Evolutionary conservation across 768 basidiomycete species (phyloP).

Genomic region (Ramaria rubella): DNA sequence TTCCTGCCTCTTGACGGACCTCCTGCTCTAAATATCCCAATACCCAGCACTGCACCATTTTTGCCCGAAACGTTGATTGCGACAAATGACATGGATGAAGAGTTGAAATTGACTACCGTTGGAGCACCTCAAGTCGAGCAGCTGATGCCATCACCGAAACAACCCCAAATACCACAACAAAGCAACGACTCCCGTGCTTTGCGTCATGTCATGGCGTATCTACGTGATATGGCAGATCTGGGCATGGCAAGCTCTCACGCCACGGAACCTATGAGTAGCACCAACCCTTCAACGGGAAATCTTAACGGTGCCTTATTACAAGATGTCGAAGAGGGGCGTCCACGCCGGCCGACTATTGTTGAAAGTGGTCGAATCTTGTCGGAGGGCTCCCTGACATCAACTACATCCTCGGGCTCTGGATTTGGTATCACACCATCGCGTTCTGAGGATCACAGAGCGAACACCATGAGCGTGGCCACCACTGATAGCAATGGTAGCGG

Average conservation of each 20-base stretch:
- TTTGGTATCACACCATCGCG: conserved; percentile 34
- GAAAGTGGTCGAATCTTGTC: conserved; percentile 55
- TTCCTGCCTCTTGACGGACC: conserved; percentile 82
- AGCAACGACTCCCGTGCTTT: conserved; percentile 76
- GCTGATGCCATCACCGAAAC: conserved; percentile 7
- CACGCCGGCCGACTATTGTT: conserved; percentile 62
- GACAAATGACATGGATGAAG: conserved; percentile 28
- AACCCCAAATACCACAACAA: conserved; percentile 61
- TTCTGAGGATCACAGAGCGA: conserved; percentile 31
- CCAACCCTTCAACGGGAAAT: conserved; percentile 26
- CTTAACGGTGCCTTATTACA: neutral
- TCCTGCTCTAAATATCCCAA: conserved; percentile 50
- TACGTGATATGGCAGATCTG: conserved; percentile 92
- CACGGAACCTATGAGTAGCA: conserved; percentile 50
- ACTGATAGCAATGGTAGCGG: conserved; percentile 67
- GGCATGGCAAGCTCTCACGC: conserved; percentile 50
- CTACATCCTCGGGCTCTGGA: conserved; percentile 36
- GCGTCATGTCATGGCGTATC: conserved; percentile 90
- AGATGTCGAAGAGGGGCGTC: conserved; percentile 38
- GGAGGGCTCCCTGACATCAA: conserved; percentile 19
- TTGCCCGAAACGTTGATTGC: conserved; percentile 41
- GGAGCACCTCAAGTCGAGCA: neutral
- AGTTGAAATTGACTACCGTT: conserved; percentile 12
- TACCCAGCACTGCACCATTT: conserved; percentile 59
- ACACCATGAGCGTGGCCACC: conserved; percentile 66